phyloP scores from a whole-genome alignment of 176 grass and related monocot genomes.

The Elymus sibiricus region DNA sequence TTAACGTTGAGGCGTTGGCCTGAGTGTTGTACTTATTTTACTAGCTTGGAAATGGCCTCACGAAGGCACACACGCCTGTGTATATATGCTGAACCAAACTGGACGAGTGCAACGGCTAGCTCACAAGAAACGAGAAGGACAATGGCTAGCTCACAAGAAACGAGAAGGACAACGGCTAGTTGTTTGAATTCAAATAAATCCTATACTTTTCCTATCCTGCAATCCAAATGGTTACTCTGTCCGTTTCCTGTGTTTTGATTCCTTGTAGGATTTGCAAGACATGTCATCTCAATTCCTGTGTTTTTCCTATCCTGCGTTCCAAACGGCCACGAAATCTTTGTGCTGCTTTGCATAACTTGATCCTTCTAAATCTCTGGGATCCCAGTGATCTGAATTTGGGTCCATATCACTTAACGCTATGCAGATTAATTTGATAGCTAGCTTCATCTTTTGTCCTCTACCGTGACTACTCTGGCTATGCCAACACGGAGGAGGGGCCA shows the following conservation, averaged over 20 bases:
- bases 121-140: too few relatives aligned
- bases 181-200: not conserved
- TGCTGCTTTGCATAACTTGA: constrained; percentile 1
- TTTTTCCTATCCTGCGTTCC: too few relatives aligned
- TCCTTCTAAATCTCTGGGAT: not conserved
- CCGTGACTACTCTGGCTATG: not conserved
- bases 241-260: too few relatives aligned
- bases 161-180: not conserved
- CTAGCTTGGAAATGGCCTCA: not conserved
- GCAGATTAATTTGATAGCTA: constrained; percentile 94
- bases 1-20: too few relatives aligned
- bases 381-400: constrained; percentile 5
- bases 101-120: not conserved
- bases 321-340: not conserved
- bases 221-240: too few relatives aligned
- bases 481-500: too few relatives aligned
- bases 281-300: too few relatives aligned
- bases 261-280: too few relatives aligned
- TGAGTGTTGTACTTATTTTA: not conserved
- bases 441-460: constrained; percentile 98
- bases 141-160: too few relatives aligned
- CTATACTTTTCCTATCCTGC: not conserved
- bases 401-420: constrained; percentile 3
- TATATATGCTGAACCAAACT: not conserved
- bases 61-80: not conserved